Base-by-base conservation (phyloP, 2,329 filamentous ascomycete genomes). In the Ophiostoma ips region DNA sequence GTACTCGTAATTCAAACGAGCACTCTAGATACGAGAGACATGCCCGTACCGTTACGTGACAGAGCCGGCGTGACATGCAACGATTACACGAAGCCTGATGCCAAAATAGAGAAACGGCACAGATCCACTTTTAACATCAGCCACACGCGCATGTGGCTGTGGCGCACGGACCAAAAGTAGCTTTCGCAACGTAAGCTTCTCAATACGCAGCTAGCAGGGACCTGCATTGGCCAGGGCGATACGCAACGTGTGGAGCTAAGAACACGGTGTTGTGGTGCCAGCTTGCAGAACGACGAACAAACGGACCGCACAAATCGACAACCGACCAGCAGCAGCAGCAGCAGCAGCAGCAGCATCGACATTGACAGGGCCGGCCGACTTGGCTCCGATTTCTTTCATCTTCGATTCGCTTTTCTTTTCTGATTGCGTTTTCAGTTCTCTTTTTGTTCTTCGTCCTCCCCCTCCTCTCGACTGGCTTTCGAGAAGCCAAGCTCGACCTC, bases 191-290 rank as follows among this genome's bases (percentile, higher is more conserved):
- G 35, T 38, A 30, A 45, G 41, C 48, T 45, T 46, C 45, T 7
- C 40, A 31, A 49, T 18, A 31, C 18, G 49, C 34, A 41, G 28
- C 21, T 24, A 43, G 21, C 21, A 43, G 40, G 40, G 40, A 43
- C 40, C 40, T 43, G 40, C 40, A 43, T 43, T 30, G 15, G 30
- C 15, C 38, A 18, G 50, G 30, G 40, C 45, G 38, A 33, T 49
- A 57, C 59, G 56, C 58, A 56, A 58, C 56, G 57, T 31, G 19
- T 56, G 54, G 54, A 53, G 54, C 52, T 56, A 52, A 53, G 56
- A 58, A 61, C 60, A 61, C 61, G 58, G 60, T 58, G 58, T 61
- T 59, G 59, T 60, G 35, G 44, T 43, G 40, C 30, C 40, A 38
- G 37, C 49, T 52, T 53, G 49, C 47, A 48, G 43, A 19, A 19